Conservation (phyloP, 768 basidiomycete genomes). For the Leccinum rimulosum region DNA sequence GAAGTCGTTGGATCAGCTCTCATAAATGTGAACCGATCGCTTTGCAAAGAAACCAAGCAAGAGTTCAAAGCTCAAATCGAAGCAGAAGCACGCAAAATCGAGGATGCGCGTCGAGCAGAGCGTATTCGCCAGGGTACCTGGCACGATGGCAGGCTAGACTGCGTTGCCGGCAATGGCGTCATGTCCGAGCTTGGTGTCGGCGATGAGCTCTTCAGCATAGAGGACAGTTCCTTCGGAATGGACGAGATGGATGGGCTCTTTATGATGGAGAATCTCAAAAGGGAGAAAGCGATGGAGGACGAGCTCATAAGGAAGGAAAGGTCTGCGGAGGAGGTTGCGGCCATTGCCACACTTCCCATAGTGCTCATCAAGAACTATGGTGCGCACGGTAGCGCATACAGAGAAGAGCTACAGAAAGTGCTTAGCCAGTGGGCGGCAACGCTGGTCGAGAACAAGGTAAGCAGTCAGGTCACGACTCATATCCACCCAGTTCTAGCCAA, state of each 20-base stretch:
- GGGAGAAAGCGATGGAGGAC: constrained; percentile 32
- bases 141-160: constrained; percentile 87
- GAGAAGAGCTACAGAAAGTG: constrained; percentile 71
- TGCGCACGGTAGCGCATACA: constrained; percentile 49
- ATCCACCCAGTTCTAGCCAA: background rate
- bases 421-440: constrained; percentile 83
- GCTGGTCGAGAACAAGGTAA: constrained; percentile 77
- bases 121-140: constrained; percentile 63
- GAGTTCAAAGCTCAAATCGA: constrained; percentile 38
- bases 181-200: constrained; percentile 87
- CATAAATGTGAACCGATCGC: constrained; percentile 54
- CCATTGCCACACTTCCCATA: constrained; percentile 69
- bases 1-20: constrained; percentile 74
- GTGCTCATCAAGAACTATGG: constrained; percentile 84
- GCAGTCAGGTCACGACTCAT: constrained; percentile 4
- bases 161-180: constrained; percentile 79
- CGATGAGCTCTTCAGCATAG: constrained; percentile 53
- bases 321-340: constrained; percentile 45
- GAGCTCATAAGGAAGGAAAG: constrained; percentile 31
- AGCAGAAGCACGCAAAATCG: constrained; percentile 36
- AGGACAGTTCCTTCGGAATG: constrained; percentile 30
- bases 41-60: constrained; percentile 43
- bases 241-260: constrained; percentile 5
- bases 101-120: constrained; percentile 39
- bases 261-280: constrained; percentile 19